phyloP scores from a whole-genome alignment of 495 filamentous ascomycete genomes.

The Hypoxylon fragiforme region DNA sequence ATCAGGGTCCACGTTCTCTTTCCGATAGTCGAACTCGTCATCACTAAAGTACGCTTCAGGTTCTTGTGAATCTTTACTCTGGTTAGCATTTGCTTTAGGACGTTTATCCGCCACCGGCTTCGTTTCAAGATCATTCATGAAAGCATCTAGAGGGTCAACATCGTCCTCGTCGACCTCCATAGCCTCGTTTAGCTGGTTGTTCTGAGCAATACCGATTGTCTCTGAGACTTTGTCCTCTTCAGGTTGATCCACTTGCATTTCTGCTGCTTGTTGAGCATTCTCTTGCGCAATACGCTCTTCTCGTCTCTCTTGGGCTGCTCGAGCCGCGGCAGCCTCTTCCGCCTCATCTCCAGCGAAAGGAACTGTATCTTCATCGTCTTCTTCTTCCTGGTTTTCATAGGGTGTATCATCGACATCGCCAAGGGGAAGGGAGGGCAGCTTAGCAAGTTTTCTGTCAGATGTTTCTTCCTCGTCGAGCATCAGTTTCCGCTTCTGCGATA shows the following conservation, averaged over 20 bases:
- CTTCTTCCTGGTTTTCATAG: constrained; percentile 63
- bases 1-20: constrained; percentile 77
- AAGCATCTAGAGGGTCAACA: constrained; percentile 90
- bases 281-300: constrained; percentile 53
- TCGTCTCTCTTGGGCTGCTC: constrained; percentile 63
- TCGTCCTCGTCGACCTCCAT: constrained; percentile 66
- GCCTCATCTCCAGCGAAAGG: constrained; percentile 82
- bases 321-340: constrained; percentile 79
- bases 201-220: constrained; percentile 26
- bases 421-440: constrained; percentile 74
- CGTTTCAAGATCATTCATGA: constrained; percentile 78
- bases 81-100: constrained; percentile 15
- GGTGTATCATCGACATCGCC: constrained; percentile 63
- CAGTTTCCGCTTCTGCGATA: constrained; percentile 69
- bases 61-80: constrained; percentile 55
- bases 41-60: constrained; percentile 86
- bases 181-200: constrained; percentile 38
- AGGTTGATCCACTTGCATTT: constrained; percentile 45
- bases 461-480: constrained; percentile 88
- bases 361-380: constrained; percentile 71
- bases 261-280: constrained; percentile 57
- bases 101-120: constrained; percentile 39
- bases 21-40: constrained; percentile 74
- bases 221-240: constrained; percentile 40
- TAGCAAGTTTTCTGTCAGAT: constrained; percentile 82